These are phyloP conservation scores for Salisapilia sapeloensis DNA, from an alignment of 352 stramenopile species.

Conservation along the genomic window DNA sequence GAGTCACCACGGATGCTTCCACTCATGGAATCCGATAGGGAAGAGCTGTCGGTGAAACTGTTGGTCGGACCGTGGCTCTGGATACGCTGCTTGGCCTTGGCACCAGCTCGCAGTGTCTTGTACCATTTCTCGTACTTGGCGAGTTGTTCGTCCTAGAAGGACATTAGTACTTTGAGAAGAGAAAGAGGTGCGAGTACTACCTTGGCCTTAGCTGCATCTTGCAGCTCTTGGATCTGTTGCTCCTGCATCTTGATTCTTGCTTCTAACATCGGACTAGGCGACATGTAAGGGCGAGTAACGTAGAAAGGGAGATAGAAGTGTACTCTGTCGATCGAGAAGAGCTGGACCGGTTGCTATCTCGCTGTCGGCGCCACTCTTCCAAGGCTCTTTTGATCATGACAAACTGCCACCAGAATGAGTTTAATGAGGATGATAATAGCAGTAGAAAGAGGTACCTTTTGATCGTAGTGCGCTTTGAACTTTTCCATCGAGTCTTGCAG, in stretches of 20 bases:
- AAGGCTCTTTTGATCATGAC: constrained; percentile 81
- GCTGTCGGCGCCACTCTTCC: constrained; percentile 74
- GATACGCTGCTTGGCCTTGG: constrained; percentile 67
- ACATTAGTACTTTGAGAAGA: background rate
- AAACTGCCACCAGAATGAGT: constrained; percentile 16
- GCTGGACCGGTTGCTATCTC: constrained; percentile 9
- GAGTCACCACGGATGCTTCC: constrained; percentile 5
- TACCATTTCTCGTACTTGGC: constrained; percentile 80
- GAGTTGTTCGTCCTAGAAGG: constrained; percentile 36
- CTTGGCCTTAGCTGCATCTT: constrained; percentile 24
- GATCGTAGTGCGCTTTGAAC: constrained; percentile 78
- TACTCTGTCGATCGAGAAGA: background rate
- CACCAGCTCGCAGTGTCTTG: constrained; percentile 63
- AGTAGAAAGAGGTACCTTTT: constrained; percentile 38
- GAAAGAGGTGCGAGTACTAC: constrained; percentile 2
- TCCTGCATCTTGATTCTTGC: constrained; percentile 24
- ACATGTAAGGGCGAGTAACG: background rate
- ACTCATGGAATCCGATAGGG: constrained; percentile 34
- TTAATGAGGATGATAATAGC: background rate
- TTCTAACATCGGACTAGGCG: constrained; percentile 8
- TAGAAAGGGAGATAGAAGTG: background rate
- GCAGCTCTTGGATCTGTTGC: constrained; percentile 38
- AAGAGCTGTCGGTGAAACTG: no score
- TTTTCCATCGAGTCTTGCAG: constrained; percentile 69
- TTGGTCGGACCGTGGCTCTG: constrained; percentile 15